Evolutionary conservation across 2,329 filamentous ascomycete species (phyloP), one percentile per base, ranked within the genome.

Genomic region (Conoideocrella luteorostrata): DNA sequence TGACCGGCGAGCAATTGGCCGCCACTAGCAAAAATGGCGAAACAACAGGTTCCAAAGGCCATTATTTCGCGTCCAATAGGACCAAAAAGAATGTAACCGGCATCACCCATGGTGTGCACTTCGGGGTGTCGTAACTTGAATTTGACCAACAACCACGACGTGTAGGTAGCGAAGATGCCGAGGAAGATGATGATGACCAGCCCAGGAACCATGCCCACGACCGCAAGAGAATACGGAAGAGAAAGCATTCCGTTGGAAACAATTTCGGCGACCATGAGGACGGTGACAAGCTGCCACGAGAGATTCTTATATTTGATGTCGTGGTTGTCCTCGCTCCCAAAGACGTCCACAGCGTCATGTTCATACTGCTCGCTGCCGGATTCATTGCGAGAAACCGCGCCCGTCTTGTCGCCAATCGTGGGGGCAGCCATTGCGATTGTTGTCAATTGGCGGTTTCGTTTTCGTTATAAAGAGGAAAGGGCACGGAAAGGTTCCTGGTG

Each of bases 61-160:
- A 78, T 63, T 11, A 76, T 48, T 49, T 74, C 74, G 20, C 72
- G 66, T 1, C 75, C 74, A 5, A 71, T 46, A 2, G 65, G 68
- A 3, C 77, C 76, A 43, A 77, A 75, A 17, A 80, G 62, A 41
- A 78, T 68, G 33, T 59, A 59, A 13, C 75, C 75, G 0, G 73
- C 75, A 48, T 79, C 75, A 33, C 75, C 75, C 61, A 78, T 78
- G 41, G 70, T 71, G 51, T 79, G 77, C 3, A 78, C 74, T 47
- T 76, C 65, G 1, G 70, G 69, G 52, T 78, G 75, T 12, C 64
- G 61, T 24, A 75, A 50, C 52, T 78, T 78, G 61, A 78, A 78
- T 44, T 70, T 54, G 26, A 74, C 69, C 7, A 75, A 61, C 15
- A 73, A 53, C 57, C 64, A 72, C 21, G 65, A 67, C 1, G 72